These are phyloP conservation scores for sorghum (Sorghum bicolor) DNA, from an alignment of 176 grass and related monocot species.

Conservation along the genomic window Sorghum_bicolor_NCBIv3 NC_012871.2:60864001-60864500, in stretches of 20 bases:
- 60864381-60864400: not conserved
- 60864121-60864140: not conserved
- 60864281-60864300: not conserved
- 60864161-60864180: no score
- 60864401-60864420: not conserved
- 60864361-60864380: not conserved
- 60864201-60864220: not conserved
- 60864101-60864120: not conserved
- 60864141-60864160: no score
- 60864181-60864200: not conserved
- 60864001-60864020: not conserved
- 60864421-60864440: not conserved
- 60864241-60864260: not conserved
- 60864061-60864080: conserved; percentile 16
- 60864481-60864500: not conserved
- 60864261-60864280: not conserved
- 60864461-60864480: not conserved
- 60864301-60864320: not conserved
- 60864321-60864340: not conserved
- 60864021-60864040: not conserved
- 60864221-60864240: not conserved
- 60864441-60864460: not conserved
- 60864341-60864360: not conserved
- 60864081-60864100: not conserved
- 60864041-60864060: not conserved